Base-by-base conservation (phyloP, 2,329 filamentous ascomycete species). In the Emergomyces africanus region DNA sequence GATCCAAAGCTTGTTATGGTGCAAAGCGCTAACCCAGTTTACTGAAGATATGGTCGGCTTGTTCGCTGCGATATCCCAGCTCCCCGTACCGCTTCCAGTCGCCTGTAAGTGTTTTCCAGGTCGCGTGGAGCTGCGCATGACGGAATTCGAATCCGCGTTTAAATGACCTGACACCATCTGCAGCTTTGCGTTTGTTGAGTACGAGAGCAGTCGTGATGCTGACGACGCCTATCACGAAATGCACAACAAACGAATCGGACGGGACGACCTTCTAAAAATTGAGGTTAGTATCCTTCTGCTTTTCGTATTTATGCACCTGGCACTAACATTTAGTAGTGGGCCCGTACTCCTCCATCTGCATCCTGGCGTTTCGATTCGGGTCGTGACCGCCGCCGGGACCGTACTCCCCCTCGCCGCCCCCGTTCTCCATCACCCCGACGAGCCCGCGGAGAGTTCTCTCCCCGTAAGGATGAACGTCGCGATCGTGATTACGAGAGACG, bases 161-260 rank as follows among this genome's bases (percentile, higher is more conserved):
- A 70, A n/a, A 65, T 61, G 68, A 70, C 28, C 48, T 30, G 23
- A 55, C 53, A 37, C 28, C 25, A 42, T 44, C 6, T 57, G 33
- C 64, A 85, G 94, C 66, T 99, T 99, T 74, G 94, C 94, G 42
- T 99, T 99, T 74, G 94, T 99, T 65, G 94, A 99, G 78, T 99
- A 99, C 75, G 94, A 99, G 79, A 95, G 91, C 75, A 89, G 92
- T 69, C 91, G 94, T 68, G 94, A 99, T 80, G 91, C 94, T 64
- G 94, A 99, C 75, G 94, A 99, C 78, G 94, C 94, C 54, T 99
- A 99, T 74, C 90, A 99, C 75, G 94, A 99, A 79, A 99, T 99
- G 94, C 94, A 99, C 73, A 97, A 97, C 81, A 96, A 96, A 84
- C 90, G 92, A 66, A 90, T 99, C 67, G 91, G 90, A 54, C 87